These are phyloP conservation scores for Ustilago bromivora DNA, from an alignment of 1,284 basidiomycete species.

Conservation along the genomic window DNA sequence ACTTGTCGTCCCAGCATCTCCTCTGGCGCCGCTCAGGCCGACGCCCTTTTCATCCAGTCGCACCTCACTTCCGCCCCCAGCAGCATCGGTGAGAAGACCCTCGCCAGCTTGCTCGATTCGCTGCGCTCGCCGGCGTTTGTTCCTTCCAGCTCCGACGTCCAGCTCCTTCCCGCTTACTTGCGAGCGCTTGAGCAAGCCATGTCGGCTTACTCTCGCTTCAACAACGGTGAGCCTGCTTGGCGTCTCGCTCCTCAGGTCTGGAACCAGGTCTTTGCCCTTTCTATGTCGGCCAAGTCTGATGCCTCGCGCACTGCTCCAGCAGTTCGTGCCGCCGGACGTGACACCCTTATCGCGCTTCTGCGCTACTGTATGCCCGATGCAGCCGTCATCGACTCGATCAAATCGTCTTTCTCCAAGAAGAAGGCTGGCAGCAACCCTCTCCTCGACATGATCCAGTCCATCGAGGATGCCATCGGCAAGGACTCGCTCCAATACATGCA, in stretches of 20 bases:
- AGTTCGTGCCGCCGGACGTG: slow-evolving; percentile 60
- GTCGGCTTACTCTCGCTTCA: slow-evolving; percentile 63
- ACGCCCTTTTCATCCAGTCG: slow-evolving; percentile 33
- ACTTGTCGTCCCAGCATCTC: slow-evolving; percentile 47
- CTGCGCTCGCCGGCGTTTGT: slow-evolving; percentile 53
- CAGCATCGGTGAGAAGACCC: slow-evolving; percentile 42
- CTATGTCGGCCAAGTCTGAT: slow-evolving; percentile 61
- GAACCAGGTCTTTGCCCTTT: slow-evolving; percentile 51
- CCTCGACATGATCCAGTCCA: slow-evolving; percentile 49
- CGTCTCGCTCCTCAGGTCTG: slow-evolving; percentile 53
- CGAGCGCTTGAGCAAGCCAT: slow-evolving; percentile 63
- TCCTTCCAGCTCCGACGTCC: slow-evolving; percentile 59
- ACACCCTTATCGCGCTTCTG: slow-evolving; percentile 57
- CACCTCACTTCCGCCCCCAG: slow-evolving; percentile 33
- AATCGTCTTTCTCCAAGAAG: slow-evolving; percentile 40
- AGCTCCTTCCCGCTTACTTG: slow-evolving; percentile 66
- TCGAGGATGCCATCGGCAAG: slow-evolving; percentile 63
- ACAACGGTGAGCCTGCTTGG: slow-evolving; percentile 54
- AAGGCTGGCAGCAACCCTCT: slow-evolving; percentile 44
- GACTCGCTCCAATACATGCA: slow-evolving; percentile 64
- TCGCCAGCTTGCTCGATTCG: slow-evolving; percentile 48
- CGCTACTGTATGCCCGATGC: slow-evolving; percentile 64
- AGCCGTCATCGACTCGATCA: slow-evolving; percentile 51
- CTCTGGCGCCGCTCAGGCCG: slow-evolving; percentile 30
- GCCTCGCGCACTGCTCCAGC: slow-evolving; percentile 56